Evolutionary conservation across 73 alveolate species (phyloP), one percentile per base, ranked within the genome.

Genomic region (Paramecium sexaurelia): DNA sequence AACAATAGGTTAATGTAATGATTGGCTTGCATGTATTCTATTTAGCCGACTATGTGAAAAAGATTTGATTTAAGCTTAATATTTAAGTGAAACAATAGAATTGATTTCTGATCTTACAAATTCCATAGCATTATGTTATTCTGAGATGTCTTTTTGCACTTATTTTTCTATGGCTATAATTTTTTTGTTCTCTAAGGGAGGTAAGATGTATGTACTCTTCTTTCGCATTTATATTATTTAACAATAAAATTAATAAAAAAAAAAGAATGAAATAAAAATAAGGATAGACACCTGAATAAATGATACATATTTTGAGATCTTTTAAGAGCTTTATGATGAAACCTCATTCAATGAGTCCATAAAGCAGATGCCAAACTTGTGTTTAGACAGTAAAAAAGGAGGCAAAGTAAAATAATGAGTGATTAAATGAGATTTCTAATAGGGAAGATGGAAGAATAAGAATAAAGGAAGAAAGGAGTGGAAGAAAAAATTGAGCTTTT

Each of bases 111-210:
- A 61, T 61, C 83, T 61, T 29, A 61, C 83, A 61, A 1, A 61
- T 61, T 61, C 83, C 83, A 61, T 29, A 13, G 83, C 83, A 10
- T 22, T 15, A n/a, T 61, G 83, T 11, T 61, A 61, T 61, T 61
- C 83, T 0, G 39, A 29, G 20, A 61, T 61, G 24, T 61, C 83
- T 61, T 61, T 61, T 19, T 61, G 8, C 2, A 61, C 83, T 61
- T 61, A 61, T 61, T 32, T 61, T 10, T 61, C 45, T 0, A 61
- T 61, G 8, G 83, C 83, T 61, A 61, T 9, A 26, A 61, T 26
- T 61, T 61, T 61, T 29, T 61, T 22, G 7, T 32, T 61, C n/a
- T 61, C 83, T 32, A 61, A 61, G 26, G 83, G 83, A 8, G 83
- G 83, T 32, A 61, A 29, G 19, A 61, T 61, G 26, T 22, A 61